Conservation (phyloP, 495 filamentous ascomycete species). For the Penicillium daleae region DNA sequence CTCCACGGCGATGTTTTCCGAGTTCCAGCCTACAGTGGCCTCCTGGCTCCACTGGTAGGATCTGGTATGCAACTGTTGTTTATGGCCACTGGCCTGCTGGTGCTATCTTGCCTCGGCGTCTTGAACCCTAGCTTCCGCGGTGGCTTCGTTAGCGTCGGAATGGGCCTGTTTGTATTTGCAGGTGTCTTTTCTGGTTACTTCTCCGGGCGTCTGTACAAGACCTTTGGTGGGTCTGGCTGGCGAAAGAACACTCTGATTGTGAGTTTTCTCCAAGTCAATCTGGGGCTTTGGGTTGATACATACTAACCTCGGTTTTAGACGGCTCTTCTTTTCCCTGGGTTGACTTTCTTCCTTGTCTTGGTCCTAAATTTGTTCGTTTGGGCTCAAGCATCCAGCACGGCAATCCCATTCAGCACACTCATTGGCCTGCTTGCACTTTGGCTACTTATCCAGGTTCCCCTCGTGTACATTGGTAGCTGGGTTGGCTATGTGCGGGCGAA, state of each 20-base stretch:
- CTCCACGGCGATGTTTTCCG: conserved; percentile 96
- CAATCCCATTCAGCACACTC: conserved; percentile 85
- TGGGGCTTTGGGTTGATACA: background rate
- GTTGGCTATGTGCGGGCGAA: conserved; percentile 68
- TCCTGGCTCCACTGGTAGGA: conserved; percentile 84
- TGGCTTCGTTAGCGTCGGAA: conserved; percentile 85
- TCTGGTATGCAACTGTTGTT: conserved; percentile 90
- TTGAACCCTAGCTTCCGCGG: conserved; percentile 92
- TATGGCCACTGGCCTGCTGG: conserved; percentile 76
- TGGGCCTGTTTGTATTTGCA: conserved; percentile 86
- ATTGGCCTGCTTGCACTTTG: conserved; percentile 78
- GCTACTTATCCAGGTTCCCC: conserved; percentile 87
- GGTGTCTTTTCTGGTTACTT: conserved; percentile 94
- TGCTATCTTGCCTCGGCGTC: conserved; percentile 80
- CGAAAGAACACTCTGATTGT: conserved; percentile 77
- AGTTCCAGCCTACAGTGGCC: conserved; percentile 69
- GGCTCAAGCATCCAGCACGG: conserved; percentile 89
- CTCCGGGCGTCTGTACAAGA: conserved; percentile 81
- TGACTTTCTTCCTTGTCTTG: conserved; percentile 79
- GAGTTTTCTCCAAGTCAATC: conserved; percentile 20
- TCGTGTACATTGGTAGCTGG: conserved; percentile 87
- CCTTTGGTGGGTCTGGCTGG: conserved; percentile 81
- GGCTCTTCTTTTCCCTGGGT: conserved; percentile 80
- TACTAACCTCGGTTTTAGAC: conserved; percentile 52
- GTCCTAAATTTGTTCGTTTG: conserved; percentile 92